Evolutionary conservation across 305 asterid genomes (phyloP), one percentile per base, ranked within the genome.

Genomic region (Fraxinus xanthoxyloides): DNA sequence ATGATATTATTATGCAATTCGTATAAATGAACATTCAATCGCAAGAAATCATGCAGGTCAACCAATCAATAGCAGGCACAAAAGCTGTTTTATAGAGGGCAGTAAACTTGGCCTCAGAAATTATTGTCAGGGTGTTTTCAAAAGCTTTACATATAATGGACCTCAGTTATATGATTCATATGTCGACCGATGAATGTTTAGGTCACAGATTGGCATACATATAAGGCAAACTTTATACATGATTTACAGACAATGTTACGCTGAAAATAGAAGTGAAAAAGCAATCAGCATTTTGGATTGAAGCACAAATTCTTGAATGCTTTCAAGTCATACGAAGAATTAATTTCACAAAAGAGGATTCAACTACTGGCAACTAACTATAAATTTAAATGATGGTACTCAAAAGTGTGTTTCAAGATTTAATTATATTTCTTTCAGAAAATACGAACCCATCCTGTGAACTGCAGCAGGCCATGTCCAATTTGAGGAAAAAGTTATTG

Each of bases 21-120:
- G 76, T 70, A 32, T 69, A 5, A 28, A 28, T 28, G 36, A 69
- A 30, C 13, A 34, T 36, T 76, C 46, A n/a, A 36, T 70, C 24
- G 79, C 81, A 69, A 48, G 76, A 76, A 72, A 56, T 10, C 24
- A 79, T 23, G 69, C 56, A 34, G 79, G 43, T 35, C 72, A 79
- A 72, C 56, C 30, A 65, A 65, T 15, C 4, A 81, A 83, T 54
- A 48, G 61, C 17, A 63, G 74, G 36, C 28, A 8, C 72, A 43
- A n/a, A 31, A 79, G 17, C 30, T 63, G n/a, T 63, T 24, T 26
- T 26, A 12, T 65, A 65, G 34, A 65, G 35, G 73, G 73, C 76
- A 70, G 36, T 32, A 70, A 70, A 35, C 76, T 31, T 31, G 76
- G 40, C 40, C 43, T 15, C 74, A 26, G 36, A 31, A 70, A 30